phyloP scores from a whole-genome alignment of 2,329 filamentous ascomycete genomes.

The Coniochaeta hoffmannii region DNA sequence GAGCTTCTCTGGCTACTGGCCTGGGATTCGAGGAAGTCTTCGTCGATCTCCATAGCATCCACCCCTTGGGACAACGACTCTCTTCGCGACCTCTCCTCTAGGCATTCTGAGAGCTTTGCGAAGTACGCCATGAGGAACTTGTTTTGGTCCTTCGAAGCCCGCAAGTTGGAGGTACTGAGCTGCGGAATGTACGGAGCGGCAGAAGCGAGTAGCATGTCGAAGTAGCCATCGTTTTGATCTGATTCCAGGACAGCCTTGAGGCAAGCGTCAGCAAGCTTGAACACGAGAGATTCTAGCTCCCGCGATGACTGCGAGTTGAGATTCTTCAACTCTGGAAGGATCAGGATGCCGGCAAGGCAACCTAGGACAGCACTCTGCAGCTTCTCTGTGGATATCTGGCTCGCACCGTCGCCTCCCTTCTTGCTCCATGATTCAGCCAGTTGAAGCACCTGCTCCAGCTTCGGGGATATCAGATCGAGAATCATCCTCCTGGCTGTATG shows the following conservation, averaged over 20 bases:
- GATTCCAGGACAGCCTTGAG: conserved; percentile 33
- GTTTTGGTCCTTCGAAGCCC: conserved; percentile 28
- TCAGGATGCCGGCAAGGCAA: conserved; percentile 34
- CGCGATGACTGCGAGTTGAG: conserved; percentile 40
- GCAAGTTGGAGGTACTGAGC: conserved; percentile 29
- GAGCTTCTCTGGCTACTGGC: conserved; percentile 35
- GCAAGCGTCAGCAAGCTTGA: conserved; percentile 31
- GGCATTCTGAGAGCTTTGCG: conserved; percentile 26
- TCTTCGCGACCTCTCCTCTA: conserved; percentile 22
- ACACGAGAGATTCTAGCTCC: conserved; percentile 37
- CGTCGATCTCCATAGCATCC: conserved; percentile 62
- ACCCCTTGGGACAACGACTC: conserved; percentile 27
- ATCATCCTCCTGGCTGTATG: conserved; percentile 42
- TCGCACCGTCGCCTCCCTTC: conserved; percentile 32
- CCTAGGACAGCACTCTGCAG: conserved; percentile 45
- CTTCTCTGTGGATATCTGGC: conserved; percentile 43
- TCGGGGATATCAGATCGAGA: conserved; percentile 46
- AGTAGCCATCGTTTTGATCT: conserved; percentile 36
- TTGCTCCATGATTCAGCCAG: conserved; percentile 40
- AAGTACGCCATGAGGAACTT: conserved; percentile 35
- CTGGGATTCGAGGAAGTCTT: conserved; percentile 51
- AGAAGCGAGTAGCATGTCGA: conserved; percentile 37
- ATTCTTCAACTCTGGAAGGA: conserved; percentile 39
- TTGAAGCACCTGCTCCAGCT: conserved; percentile 40
- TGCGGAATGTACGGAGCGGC: conserved; percentile 39